Conservation (phyloP, 176 grass and related monocot genomes). For the Leersia perrieri region DNA sequence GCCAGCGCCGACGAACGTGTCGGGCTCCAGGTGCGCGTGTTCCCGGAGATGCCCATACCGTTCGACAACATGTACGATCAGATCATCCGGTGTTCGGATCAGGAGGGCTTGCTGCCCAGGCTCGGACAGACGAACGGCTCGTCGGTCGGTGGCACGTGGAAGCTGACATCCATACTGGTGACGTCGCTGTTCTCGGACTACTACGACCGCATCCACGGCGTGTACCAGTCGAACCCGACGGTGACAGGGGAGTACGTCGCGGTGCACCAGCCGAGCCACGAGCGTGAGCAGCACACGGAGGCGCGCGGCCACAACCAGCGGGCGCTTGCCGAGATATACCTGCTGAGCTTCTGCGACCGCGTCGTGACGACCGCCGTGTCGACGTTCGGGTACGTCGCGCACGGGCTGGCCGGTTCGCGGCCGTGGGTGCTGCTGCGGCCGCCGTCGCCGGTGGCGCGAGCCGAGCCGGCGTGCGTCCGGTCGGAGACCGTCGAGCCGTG, state of each 20-base stretch:
- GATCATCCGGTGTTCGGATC: conserved; percentile 48
- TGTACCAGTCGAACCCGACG: conserved; percentile 51
- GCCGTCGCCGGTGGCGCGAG: background rate
- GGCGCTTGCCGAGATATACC: conserved; percentile 58
- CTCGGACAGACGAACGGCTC: background rate
- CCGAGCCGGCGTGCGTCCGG: conserved; percentile 24
- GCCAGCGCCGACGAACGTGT: conserved; percentile 51
- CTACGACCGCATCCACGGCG: conserved; percentile 53
- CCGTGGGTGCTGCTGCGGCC: conserved; percentile 48
- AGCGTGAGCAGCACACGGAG: conserved; percentile 50
- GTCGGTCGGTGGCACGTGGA: background rate
- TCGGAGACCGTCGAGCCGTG: conserved; percentile 46
- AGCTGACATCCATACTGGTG: conserved; percentile 47
- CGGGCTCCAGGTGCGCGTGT: conserved; percentile 61
- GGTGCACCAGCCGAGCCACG: conserved; percentile 66
- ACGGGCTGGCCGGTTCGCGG: conserved; percentile 38
- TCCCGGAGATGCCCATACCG: conserved; percentile 37
- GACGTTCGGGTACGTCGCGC: conserved; percentile 64
- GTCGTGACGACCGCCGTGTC: conserved; percentile 49
- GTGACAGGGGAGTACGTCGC: conserved; percentile 39
- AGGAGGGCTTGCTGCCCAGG: conserved; percentile 50
- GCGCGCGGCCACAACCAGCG: conserved; percentile 46
- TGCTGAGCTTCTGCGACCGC: conserved; percentile 56
- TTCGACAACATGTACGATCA: conserved; percentile 50
- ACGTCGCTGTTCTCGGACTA: conserved; percentile 53